These are phyloP conservation scores for Dillenia turbinata DNA, from an alignment of 164 flowering plant species.

Conservation along the genomic window DNA sequence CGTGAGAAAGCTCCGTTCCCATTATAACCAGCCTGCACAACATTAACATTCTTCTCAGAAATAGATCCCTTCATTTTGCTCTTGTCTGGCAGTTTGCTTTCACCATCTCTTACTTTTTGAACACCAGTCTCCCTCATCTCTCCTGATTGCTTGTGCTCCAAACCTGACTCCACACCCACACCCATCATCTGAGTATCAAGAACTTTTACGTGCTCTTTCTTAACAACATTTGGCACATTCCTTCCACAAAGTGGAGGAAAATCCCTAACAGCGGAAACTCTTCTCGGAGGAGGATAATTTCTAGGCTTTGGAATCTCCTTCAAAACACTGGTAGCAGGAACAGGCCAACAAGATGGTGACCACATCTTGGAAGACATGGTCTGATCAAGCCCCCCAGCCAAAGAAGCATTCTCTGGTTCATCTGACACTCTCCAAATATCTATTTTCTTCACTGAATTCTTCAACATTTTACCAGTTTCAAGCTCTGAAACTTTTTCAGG, in stretches of 20 bases:
- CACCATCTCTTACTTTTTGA: not conserved
- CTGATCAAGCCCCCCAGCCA: not conserved
- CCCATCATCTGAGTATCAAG: conserved; percentile 2
- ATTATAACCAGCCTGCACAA: conserved; percentile 1
- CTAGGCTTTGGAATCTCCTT: conserved; percentile 2
- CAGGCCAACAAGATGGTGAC: conserved; percentile 4
- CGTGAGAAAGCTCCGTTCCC: not conserved
- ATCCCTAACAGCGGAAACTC: conserved; percentile 25
- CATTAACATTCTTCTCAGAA: conserved; percentile 1
- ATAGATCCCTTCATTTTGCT: conserved; percentile 3
- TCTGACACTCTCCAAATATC: not conserved
- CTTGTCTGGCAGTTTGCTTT: not conserved
- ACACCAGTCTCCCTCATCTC: conserved; percentile 2
- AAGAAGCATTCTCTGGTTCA: not conserved
- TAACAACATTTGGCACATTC: conserved; percentile 23
- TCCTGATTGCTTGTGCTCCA: conserved; percentile 3
- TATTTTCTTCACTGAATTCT: not conserved
- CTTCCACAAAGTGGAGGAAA: conserved; percentile 34
- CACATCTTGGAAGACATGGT: conserved; percentile 1
- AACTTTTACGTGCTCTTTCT: conserved; percentile 19
- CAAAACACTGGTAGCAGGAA: not conserved
- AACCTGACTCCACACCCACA: conserved; percentile 1
- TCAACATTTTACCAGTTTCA: conserved; percentile 2
- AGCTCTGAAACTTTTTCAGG: not conserved
- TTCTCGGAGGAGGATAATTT: conserved; percentile 41